These are phyloP conservation scores for Botrytis tulipae DNA, from an alignment of 2,329 filamentous ascomycete genomes.

Conservation along the genomic window DNA sequence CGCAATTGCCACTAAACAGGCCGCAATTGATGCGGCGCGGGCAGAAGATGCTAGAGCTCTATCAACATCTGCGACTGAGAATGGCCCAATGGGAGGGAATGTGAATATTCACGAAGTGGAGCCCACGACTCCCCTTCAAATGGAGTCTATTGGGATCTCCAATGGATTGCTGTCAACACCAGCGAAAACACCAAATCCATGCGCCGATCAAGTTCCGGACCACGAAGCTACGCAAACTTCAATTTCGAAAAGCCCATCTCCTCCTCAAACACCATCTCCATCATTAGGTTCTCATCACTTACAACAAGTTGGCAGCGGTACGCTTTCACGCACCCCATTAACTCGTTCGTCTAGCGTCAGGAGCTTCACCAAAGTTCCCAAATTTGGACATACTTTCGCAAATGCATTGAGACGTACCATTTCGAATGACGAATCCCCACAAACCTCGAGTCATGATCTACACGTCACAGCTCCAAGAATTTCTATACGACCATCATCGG, in stretches of 20 bases:
- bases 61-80: neutral
- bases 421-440: slow-evolving; percentile 8
- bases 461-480: neutral
- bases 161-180: slow-evolving; percentile 3
- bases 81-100: neutral
- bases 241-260: slow-evolving; percentile 13
- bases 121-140: neutral
- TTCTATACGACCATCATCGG: neutral
- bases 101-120: neutral
- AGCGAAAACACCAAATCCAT: slow-evolving; percentile 2
- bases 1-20: slow-evolving; percentile 27
- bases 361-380: slow-evolving; percentile 10
- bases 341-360: slow-evolving; percentile 12
- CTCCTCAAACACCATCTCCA: slow-evolving; percentile 16
- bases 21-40: slow-evolving; percentile 35
- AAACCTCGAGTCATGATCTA: neutral
- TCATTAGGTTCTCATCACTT: neutral
- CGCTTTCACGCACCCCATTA: neutral
- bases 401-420: slow-evolving; percentile 17
- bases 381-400: slow-evolving; percentile 17
- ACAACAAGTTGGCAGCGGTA: neutral
- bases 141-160: neutral
- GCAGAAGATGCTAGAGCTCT: slow-evolving; percentile 19
- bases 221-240: neutral
- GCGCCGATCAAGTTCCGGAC: neutral